Conservation (phyloP, 129 eudicot genomes). For the Calendula officinalis region DNA sequence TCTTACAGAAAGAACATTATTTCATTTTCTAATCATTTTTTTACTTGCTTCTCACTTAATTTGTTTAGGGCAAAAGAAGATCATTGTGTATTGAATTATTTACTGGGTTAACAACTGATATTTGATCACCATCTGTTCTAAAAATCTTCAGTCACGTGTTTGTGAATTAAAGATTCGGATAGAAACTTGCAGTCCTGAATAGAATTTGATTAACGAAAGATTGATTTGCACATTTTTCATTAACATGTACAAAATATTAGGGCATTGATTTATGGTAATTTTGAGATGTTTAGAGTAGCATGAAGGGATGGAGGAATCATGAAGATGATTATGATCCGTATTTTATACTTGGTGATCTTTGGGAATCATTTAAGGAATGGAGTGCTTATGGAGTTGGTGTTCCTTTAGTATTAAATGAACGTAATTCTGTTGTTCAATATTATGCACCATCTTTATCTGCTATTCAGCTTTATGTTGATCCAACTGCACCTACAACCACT, state of each 20-base stretch:
- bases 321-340: conserved; percentile 49
- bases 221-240: not conserved
- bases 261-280: no score
- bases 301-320: conserved; percentile 49
- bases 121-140: not conserved
- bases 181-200: not conserved
- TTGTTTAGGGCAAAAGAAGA: not conserved
- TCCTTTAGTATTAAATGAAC: conserved; percentile 68
- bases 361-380: conserved; percentile 96
- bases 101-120: not conserved
- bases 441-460: conserved; percentile 92
- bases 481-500: conserved; percentile 37
- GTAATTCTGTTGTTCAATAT: conserved; percentile 79
- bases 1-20: no score
- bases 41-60: no score
- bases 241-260: not conserved
- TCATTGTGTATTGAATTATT: not conserved
- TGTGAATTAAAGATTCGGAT: not conserved
- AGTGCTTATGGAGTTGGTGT: conserved; percentile 98
- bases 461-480: conserved; percentile 85
- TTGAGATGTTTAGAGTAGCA: conserved; percentile 50
- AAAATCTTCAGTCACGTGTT: not conserved
- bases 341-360: conserved; percentile 86
- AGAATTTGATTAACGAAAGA: not conserved
- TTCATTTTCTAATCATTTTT: no score